Conservation (phyloP, 805 yeast species). For the Saccharomycopsis vini region DNA sequence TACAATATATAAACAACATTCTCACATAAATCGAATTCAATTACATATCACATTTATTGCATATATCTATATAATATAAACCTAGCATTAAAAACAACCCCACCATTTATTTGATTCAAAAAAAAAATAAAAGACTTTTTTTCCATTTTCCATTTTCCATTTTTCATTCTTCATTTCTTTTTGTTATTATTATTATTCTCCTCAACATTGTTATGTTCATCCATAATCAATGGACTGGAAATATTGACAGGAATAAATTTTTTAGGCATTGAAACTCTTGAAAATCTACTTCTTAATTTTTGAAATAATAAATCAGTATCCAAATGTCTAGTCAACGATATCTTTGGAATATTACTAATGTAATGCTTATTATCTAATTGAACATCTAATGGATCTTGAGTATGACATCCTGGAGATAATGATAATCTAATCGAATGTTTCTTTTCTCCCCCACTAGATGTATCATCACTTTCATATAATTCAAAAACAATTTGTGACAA, state of each 20-base stretch:
- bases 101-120: no score
- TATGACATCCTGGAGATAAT: conserved; percentile 97
- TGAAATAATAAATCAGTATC: conserved; percentile 85
- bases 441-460: conserved; percentile 45
- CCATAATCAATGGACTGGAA: conserved; percentile 48
- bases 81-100: no score
- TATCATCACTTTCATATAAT: conserved; percentile 67
- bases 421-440: conserved; percentile 85
- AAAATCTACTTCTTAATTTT: conserved; percentile 70
- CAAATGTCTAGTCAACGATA: conserved; percentile 82
- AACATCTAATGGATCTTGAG: conserved; percentile 94
- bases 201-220: no score
- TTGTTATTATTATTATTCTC: no score
- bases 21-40: no score
- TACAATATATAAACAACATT: no score
- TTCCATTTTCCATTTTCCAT: no score
- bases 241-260: conserved; percentile 84
- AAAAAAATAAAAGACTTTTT: no score
- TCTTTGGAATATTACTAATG: conserved; percentile 89
- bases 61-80: no score
- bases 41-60: no score
- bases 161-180: no score
- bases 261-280: conserved; percentile 84
- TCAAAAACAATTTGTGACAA: conserved; percentile 92
- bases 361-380: conserved; percentile 94